phyloP scores from a whole-genome alignment of 805 yeast species.

The Nakazawaea wyomingensis region DNA sequence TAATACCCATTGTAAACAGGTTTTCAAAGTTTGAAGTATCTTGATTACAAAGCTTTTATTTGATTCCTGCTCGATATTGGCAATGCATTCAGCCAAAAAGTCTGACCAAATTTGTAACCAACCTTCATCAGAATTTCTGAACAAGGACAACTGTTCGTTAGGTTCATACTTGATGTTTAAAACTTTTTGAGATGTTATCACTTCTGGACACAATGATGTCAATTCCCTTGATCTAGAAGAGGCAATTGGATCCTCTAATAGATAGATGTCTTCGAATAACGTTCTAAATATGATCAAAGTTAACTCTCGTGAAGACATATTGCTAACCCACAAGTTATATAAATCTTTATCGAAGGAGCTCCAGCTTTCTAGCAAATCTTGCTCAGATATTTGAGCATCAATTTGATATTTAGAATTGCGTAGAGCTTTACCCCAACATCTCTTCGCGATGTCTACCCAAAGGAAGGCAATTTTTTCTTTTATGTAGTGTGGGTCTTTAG shows the following conservation, averaged over 20 bases:
- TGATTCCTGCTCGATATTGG: conserved; percentile 26
- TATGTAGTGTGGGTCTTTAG: conserved; percentile 81
- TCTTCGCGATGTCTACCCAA: conserved; percentile 89
- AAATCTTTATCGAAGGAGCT: conserved; percentile 77
- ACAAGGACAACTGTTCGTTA: conserved; percentile 54
- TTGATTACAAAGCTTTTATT: conserved; percentile 51
- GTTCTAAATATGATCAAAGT: conserved; percentile 76
- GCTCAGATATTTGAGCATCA: conserved; percentile 27
- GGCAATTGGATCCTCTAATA: conserved; percentile 89
- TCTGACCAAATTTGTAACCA: conserved; percentile 83
- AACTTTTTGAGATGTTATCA: conserved; percentile 66
- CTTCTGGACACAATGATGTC: conserved; percentile 78
- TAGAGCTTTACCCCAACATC: conserved; percentile 83
- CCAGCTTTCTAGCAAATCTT: conserved; percentile 69
- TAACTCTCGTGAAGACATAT: conserved; percentile 64
- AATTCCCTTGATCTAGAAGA: conserved; percentile 71
- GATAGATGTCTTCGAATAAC: conserved; percentile 86
- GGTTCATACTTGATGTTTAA: conserved; percentile 60
- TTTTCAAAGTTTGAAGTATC: conserved; percentile 75
- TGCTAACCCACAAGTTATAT: conserved; percentile 66
- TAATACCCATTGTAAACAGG: conserved; percentile 87
- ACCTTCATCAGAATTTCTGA: conserved; percentile 72
- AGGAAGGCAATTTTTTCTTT: conserved; percentile 84
- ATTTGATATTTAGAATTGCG: conserved; percentile 25
- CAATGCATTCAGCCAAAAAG: conserved; percentile 41